Conservation (phyloP, 768 basidiomycete species). For the Rubroboletus satanas region DNA sequence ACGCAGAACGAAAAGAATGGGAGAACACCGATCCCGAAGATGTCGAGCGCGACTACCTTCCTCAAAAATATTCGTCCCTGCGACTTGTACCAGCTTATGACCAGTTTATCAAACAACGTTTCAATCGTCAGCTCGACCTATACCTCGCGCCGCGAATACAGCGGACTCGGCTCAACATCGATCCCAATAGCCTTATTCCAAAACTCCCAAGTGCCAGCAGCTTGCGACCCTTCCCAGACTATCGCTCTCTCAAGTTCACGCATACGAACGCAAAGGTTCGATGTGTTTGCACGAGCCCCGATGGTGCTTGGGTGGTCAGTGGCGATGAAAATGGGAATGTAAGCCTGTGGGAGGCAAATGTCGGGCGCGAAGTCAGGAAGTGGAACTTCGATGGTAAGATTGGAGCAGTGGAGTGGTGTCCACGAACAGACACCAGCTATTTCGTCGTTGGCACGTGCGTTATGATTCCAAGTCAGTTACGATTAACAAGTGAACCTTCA, state of each 20-base stretch:
- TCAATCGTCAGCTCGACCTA: slow-evolving; percentile 89
- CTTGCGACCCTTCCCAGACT: slow-evolving; percentile 90
- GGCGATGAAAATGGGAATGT: slow-evolving; percentile 88
- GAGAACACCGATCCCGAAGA: slow-evolving; percentile 83
- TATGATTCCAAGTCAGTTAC: slow-evolving; percentile 2
- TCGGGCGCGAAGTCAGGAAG: slow-evolving; percentile 82
- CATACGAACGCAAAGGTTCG: slow-evolving; percentile 70
- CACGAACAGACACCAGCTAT: slow-evolving; percentile 74
- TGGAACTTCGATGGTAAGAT: slow-evolving; percentile 83
- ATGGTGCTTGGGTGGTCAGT: slow-evolving; percentile 87
- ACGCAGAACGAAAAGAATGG: slow-evolving; percentile 79
- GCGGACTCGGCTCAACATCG: slow-evolving; percentile 82
- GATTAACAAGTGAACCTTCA: slow-evolving; percentile 5
- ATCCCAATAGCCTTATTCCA: slow-evolving; percentile 87
- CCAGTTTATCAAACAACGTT: slow-evolving; percentile 89
- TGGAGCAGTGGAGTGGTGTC: slow-evolving; percentile 90
- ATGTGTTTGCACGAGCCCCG: slow-evolving; percentile 76
- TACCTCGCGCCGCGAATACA: slow-evolving; percentile 95
- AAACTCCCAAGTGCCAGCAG: slow-evolving; percentile 91
- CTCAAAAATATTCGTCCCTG: slow-evolving; percentile 78
- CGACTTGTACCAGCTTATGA: slow-evolving; percentile 91
- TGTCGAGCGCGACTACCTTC: slow-evolving; percentile 83
- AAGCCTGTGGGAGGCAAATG: slow-evolving; percentile 86
- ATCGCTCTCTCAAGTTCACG: slow-evolving; percentile 65
- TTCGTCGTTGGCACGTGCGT: slow-evolving; percentile 80